Conservation (phyloP, 495 filamentous ascomycete species). For the Neurospora tetrasperma region DNA sequence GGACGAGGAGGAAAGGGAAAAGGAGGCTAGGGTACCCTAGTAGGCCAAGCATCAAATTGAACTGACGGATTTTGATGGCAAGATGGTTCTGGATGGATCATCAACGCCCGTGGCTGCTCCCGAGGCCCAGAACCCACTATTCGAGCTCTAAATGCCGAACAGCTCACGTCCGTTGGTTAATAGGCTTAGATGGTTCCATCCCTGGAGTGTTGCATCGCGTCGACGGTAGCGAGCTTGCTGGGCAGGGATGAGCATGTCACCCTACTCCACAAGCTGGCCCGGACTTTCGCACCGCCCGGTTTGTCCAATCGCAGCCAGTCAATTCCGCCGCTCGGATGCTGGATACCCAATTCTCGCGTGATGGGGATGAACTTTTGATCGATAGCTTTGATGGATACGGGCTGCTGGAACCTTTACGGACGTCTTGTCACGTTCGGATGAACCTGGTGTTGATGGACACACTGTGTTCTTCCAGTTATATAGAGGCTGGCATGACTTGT, state of each 20-base stretch:
- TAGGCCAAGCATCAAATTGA: background rate
- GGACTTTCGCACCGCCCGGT: background rate
- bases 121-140: constrained; percentile 6
- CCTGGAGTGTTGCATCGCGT: background rate
- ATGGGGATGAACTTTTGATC: background rate
- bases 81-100: background rate
- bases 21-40: constrained; percentile 6
- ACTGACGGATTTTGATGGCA: constrained; percentile 4
- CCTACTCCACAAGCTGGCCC: background rate
- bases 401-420: background rate
- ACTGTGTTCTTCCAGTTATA: background rate
- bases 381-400: background rate
- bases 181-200: background rate
- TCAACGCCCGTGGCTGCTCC: constrained; percentile 11
- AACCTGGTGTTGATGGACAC: background rate
- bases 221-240: background rate
- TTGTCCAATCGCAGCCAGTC: background rate
- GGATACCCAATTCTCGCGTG: background rate
- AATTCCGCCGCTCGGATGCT: background rate
- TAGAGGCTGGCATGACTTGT: background rate
- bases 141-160: background rate
- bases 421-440: background rate
- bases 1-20: constrained; percentile 5
- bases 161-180: background rate
- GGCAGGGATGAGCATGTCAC: background rate